Conservation (phyloP, 2,329 filamentous ascomycete species). For the Talaromyces sp. region DNA sequence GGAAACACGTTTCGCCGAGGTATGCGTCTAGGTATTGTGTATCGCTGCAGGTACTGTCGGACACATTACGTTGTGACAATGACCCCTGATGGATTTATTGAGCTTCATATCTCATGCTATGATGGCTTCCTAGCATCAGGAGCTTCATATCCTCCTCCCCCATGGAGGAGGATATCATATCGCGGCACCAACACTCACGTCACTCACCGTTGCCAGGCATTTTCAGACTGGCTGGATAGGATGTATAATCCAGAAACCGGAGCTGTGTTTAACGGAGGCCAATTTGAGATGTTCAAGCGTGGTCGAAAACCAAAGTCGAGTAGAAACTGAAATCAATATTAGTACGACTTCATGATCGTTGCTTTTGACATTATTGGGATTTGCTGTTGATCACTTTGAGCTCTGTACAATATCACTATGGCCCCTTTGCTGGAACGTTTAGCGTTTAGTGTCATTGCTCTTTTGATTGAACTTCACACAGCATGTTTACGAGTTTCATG, state of each 20-base stretch:
- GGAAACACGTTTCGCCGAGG: neutral
- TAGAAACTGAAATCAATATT: too few species aligned
- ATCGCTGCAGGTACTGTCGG: neutral
- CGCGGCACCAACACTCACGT: neutral
- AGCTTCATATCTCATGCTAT: slow-evolving; percentile 6
- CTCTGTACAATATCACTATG: too few species aligned
- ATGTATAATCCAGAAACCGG: slow-evolving; percentile 10
- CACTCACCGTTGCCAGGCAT: neutral
- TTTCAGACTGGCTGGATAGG: slow-evolving; percentile 1
- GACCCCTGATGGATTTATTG: neutral
- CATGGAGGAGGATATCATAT: neutral
- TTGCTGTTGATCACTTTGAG: too few species aligned
- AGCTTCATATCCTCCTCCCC: neutral
- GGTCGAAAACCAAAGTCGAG: neutral
- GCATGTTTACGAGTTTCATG: neutral
- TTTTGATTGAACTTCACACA: too few species aligned
- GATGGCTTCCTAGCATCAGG: neutral
- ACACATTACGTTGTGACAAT: neutral
- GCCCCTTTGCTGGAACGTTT: too few species aligned
- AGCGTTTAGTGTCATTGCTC: too few species aligned
- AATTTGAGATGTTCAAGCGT: slow-evolving; percentile 3
- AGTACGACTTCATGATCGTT: too few species aligned
- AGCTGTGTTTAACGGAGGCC: slow-evolving; percentile 1
- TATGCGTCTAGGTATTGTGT: neutral
- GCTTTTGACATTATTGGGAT: too few species aligned